A percentile compares a stretch with the other conserved stretches of the same genome.
Conservation (phyloP, 768 basidiomycete species). For the Saitozyma sp. region DNA sequence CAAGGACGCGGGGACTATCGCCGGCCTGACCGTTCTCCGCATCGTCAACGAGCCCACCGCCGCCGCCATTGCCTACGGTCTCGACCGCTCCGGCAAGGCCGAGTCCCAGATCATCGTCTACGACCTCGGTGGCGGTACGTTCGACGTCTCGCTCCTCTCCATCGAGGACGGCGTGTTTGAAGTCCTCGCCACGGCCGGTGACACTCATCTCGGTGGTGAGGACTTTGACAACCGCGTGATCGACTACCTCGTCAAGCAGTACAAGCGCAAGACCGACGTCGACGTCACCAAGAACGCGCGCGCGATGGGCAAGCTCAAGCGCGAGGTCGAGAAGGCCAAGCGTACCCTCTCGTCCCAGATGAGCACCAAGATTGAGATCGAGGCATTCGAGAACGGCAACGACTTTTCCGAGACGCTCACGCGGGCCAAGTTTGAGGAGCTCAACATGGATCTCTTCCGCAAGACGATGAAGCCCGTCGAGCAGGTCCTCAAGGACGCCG, state of each 20-base stretch:
- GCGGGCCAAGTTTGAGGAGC: slow-evolving; percentile 97
- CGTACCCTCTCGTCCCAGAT: slow-evolving; percentile 89
- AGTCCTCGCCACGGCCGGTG: slow-evolving; percentile 96
- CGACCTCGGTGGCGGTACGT: slow-evolving; percentile 97
- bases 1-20: slow-evolving; percentile 93
- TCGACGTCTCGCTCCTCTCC: slow-evolving; percentile 93
- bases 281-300: slow-evolving; percentile 76
- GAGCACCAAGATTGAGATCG: slow-evolving; percentile 88
- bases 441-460: slow-evolving; percentile 98
- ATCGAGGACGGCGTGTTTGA: slow-evolving; percentile 98
- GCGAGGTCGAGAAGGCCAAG: slow-evolving; percentile 93
- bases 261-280: slow-evolving; percentile 89
- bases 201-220: slow-evolving; percentile 97
- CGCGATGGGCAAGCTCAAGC: slow-evolving; percentile 86
- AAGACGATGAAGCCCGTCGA: slow-evolving; percentile 99
- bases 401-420: slow-evolving; percentile 92
- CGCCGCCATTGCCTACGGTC: slow-evolving; percentile 94
- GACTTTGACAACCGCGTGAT: slow-evolving; percentile 98
- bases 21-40: slow-evolving; percentile 92
- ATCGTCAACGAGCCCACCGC: slow-evolving; percentile 99
- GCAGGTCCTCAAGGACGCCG: slow-evolving; percentile 96
- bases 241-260: slow-evolving; percentile 93
- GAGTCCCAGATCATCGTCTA: slow-evolving; percentile 97
- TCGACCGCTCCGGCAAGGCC: slow-evolving; percentile 85
- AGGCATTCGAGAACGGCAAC: slow-evolving; percentile 91